Evolutionary conservation across 768 basidiomycete species (phyloP).

Genomic region (Pluteus cervinus): DNA sequence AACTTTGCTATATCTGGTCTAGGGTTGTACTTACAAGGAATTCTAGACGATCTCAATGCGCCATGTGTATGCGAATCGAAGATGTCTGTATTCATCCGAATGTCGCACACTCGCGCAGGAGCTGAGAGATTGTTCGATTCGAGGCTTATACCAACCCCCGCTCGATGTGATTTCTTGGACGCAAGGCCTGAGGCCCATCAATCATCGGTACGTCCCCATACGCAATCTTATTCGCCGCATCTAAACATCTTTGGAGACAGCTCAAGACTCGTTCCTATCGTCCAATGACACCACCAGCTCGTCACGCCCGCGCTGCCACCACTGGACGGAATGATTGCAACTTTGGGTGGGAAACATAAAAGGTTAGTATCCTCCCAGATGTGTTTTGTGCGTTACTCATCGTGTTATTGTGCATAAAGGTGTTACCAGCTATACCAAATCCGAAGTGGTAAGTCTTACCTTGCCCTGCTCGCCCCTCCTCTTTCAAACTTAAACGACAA

Average conservation of each 20-base stretch:
- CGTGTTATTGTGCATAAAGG: conserved; percentile 63
- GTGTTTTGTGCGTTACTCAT: conserved; percentile 78
- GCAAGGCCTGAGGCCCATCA: conserved; percentile 80
- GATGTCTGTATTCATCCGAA: conserved; percentile 81
- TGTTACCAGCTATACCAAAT: conserved; percentile 69
- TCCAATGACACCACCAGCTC: conserved; percentile 86
- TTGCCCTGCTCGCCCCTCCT: neutral
- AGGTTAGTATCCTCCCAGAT: conserved; percentile 53
- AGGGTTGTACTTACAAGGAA: neutral
- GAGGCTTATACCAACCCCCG: conserved; percentile 65
- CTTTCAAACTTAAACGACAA: too few relatives aligned
- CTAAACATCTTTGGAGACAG: too few relatives aligned
- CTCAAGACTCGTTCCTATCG: conserved; percentile 82
- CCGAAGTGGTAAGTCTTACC: conserved; percentile 61
- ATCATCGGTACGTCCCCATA: conserved; percentile 53
- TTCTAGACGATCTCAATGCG: conserved; percentile 78
- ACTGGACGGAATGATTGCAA: conserved; percentile 68
- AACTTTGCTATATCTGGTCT: neutral
- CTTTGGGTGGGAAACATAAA: conserved; percentile 66
- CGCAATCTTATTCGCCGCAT: neutral
- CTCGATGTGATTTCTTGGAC: conserved; percentile 84
- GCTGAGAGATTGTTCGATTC: conserved; percentile 81
- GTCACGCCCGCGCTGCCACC: conserved; percentile 85
- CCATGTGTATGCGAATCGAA: conserved; percentile 95
- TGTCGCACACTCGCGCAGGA: conserved; percentile 77